phyloP scores from a whole-genome alignment of 225 moss, liverwort and hornwort genomes.

The Lunularia cruciata region DNA sequence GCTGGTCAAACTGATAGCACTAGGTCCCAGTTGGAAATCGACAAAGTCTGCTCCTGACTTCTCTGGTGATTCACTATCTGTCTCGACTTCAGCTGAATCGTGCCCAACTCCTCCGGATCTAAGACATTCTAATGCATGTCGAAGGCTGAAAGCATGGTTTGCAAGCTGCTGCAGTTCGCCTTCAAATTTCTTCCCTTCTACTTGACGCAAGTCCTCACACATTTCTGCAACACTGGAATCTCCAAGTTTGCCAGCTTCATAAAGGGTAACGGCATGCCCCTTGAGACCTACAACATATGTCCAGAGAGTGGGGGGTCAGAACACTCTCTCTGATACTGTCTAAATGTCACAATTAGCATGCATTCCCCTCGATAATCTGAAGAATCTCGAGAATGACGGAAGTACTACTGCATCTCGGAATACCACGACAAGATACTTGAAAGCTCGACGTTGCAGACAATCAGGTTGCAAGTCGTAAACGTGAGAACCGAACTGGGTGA shows the following conservation, averaged over 20 bases:
- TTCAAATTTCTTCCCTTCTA: constrained; percentile 96
- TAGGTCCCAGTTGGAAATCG: constrained; percentile 69
- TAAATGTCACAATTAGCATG: neutral
- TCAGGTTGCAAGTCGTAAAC: too few relatives aligned
- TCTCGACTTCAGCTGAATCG: constrained; percentile 49
- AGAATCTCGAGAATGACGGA: neutral
- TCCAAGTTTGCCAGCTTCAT: constrained; percentile 95
- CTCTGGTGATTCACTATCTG: constrained; percentile 28
- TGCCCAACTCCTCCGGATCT: constrained; percentile 61
- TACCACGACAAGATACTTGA: neutral
- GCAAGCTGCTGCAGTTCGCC: constrained; percentile 96
- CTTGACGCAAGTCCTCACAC: constrained; percentile 95
- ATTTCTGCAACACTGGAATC: constrained; percentile 95
- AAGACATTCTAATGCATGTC: constrained; percentile 92
- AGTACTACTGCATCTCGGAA: neutral
- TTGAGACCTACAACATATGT: constrained; percentile 67
- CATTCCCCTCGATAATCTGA: too few relatives aligned
- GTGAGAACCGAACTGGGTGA: too few relatives aligned
- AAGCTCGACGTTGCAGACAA: too few relatives aligned
- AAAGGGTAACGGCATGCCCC: constrained; percentile 93
- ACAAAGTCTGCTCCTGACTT: constrained; percentile 35
- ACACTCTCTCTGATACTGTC: too few relatives aligned
- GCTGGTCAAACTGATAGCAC: constrained; percentile 36
- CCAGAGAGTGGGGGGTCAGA: neutral
- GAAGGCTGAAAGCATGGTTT: constrained; percentile 95